Evolutionary conservation across 192 early-diverging fungal species (phyloP).

Genomic region (Umbelopsis sp.): DNA sequence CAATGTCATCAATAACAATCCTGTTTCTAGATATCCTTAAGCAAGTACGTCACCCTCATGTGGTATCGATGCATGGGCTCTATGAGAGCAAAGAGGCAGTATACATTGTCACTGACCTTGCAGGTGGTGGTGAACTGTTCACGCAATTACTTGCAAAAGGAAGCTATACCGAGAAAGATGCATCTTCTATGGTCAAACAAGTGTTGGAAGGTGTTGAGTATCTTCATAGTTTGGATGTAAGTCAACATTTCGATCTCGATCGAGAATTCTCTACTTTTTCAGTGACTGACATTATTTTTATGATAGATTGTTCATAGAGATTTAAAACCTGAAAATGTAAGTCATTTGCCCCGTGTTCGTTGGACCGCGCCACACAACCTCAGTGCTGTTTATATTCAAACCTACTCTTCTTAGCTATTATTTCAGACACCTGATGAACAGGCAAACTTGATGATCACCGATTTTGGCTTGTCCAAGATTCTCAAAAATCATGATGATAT

Average conservation of each 20-base stretch:
- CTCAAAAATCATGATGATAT: slow-evolving; percentile 75
- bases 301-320: slow-evolving; percentile 85
- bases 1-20: too few species aligned
- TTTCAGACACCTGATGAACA: slow-evolving; percentile 61
- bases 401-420: slow-evolving; percentile 47
- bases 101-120: slow-evolving; percentile 74
- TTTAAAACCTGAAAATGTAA: slow-evolving; percentile 85
- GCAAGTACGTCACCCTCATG: slow-evolving; percentile 80
- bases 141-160: slow-evolving; percentile 75
- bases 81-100: slow-evolving; percentile 75
- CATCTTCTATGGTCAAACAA: slow-evolving; percentile 71
- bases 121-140: slow-evolving; percentile 89
- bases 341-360: neutral
- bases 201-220: slow-evolving; percentile 84
- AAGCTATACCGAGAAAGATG: slow-evolving; percentile 80
- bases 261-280: too few species aligned
- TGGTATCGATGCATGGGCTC: slow-evolving; percentile 76
- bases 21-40: slow-evolving; percentile 55
- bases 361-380: neutral
- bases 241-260: neutral
- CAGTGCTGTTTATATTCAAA: neutral
- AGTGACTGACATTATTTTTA: too few species aligned
- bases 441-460: slow-evolving; percentile 81
- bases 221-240: slow-evolving; percentile 75
- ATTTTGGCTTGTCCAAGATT: slow-evolving; percentile 85